Percentiles rank a stretch among this genome's conserved stretches.
These are phyloP conservation scores for Sabuloglossum arenarium DNA, from an alignment of 495 filamentous ascomycete species.

Conservation along the genomic window DNA sequence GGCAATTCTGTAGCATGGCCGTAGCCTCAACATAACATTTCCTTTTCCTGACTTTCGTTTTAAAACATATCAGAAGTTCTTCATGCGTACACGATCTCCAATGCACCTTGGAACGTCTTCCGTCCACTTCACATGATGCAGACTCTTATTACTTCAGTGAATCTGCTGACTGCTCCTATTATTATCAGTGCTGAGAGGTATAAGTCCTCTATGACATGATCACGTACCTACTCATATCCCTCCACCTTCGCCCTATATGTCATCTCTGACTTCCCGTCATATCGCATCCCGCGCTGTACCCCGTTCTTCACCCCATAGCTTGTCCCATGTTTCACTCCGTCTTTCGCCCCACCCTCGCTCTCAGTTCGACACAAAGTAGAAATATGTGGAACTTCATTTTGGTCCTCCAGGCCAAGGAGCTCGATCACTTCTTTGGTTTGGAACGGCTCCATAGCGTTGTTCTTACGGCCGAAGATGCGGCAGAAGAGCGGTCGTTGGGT, in stretches of 20 bases:
- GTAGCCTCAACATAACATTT: no score
- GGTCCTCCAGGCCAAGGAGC: background rate
- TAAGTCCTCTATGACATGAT: no score
- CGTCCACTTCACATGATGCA: no score
- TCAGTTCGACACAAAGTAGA: background rate
- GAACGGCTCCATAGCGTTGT: background rate
- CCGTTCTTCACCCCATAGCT: background rate
- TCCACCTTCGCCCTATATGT: background rate
- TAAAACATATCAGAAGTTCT: background rate
- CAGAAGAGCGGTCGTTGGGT: background rate
- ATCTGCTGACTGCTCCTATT: no score
- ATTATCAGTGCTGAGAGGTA: no score
- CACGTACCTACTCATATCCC: background rate
- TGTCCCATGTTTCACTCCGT: background rate
- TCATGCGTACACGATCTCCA: background rate
- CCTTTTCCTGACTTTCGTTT: no score
- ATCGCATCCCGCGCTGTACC: background rate
- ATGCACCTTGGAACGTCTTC: no score
- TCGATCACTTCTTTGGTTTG: background rate
- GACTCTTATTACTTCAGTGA: no score
- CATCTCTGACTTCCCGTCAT: background rate
- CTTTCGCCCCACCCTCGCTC: background rate
- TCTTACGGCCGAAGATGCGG: background rate
- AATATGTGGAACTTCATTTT: background rate
- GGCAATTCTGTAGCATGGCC: no score